phyloP scores from a whole-genome alignment of 306 rosid genomes.

The Senna siamea region DNA sequence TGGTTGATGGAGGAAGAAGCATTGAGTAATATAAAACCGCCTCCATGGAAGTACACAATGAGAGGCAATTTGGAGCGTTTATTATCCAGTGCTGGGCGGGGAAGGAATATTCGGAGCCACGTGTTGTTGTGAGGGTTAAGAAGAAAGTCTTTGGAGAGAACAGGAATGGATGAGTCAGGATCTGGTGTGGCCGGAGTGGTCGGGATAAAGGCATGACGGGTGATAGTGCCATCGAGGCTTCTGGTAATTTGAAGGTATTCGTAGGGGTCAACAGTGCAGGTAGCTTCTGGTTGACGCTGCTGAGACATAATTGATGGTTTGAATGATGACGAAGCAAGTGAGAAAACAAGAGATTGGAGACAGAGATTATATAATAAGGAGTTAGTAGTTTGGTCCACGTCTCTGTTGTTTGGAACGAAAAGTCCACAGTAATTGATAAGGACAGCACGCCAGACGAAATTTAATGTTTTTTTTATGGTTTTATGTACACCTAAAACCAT shows the following conservation, averaged over 20 bases:
- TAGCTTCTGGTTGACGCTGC: background rate
- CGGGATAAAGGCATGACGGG: constrained; percentile 15
- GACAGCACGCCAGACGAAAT: too few species aligned
- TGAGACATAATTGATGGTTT: background rate
- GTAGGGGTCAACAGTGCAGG: constrained; percentile 8
- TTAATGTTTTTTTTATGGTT: too few species aligned
- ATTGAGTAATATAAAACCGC: constrained; percentile 26
- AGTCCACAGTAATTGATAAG: too few species aligned
- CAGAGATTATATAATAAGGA: too few species aligned
- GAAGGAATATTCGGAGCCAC: constrained; percentile 42
- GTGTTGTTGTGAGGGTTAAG: constrained; percentile 38
- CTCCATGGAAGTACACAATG: constrained; percentile 43
- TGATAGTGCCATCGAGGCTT: constrained; percentile 25
- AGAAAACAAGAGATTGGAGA: too few species aligned
- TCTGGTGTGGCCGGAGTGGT: background rate
- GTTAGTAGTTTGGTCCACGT: too few species aligned
- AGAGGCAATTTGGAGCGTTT: constrained; percentile 35
- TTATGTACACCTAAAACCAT: too few species aligned
- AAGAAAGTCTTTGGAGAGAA: constrained; percentile 39
- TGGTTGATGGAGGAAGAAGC: constrained; percentile 24
- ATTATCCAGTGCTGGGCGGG: constrained; percentile 11
- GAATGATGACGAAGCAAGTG: too few species aligned
- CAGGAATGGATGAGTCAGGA: background rate
- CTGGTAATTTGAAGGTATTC: background rate
- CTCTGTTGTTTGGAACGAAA: too few species aligned